Evolutionary conservation across 2,329 filamentous ascomycete species (phyloP), one percentile per base, ranked within the genome.

Genomic region (Penicillium sp.): DNA sequence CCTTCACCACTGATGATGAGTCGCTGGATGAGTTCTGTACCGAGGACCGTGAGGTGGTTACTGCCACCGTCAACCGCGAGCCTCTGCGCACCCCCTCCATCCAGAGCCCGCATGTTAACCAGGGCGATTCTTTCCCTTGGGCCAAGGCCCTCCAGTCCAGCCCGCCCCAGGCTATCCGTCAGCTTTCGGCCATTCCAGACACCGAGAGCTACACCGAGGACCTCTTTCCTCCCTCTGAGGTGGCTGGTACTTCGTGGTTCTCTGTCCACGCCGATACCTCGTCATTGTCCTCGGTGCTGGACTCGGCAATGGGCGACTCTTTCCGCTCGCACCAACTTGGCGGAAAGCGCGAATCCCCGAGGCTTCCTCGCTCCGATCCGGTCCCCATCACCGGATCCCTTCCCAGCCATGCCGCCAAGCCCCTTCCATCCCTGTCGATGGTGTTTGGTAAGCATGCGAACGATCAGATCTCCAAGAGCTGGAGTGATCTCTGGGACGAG

Each of bases 401-500:
- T 72, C 89, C 91, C 0, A 80, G 75, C 60, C 86, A 86, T 67
- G 83, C 86, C 63, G 72, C 81, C 69, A 79, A 83, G 73, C 84
- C 85, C 42, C 81, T 88, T 67, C 82, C 86, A 55, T 88, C 90
- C 62, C 88, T 94, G 83, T 88, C 90, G 4, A 86, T 89, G 72
- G 86, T 94, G 53, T 94, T 96, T 73, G 91, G 90, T 54, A 88
- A 88, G 71, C 73, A 73, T 38, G 87, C 90, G 73, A 85, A 87
- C 63, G 90, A 94, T 48, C 82, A 85, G 50, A 91, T 96, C 50
- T 96, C 95, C 58, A 98, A 98, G 88, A 98, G 95, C 82, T 99
- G 95, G 95, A 96, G 93, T 71, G 95, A 99, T 75, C 87, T 98
- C 76, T 97, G 92, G 89, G 94, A 98, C 60, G 94, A 98, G 75